Conservation (phyloP, 2,329 filamentous ascomycete genomes). For the Hawksworthiomyces lignivorus region DNA sequence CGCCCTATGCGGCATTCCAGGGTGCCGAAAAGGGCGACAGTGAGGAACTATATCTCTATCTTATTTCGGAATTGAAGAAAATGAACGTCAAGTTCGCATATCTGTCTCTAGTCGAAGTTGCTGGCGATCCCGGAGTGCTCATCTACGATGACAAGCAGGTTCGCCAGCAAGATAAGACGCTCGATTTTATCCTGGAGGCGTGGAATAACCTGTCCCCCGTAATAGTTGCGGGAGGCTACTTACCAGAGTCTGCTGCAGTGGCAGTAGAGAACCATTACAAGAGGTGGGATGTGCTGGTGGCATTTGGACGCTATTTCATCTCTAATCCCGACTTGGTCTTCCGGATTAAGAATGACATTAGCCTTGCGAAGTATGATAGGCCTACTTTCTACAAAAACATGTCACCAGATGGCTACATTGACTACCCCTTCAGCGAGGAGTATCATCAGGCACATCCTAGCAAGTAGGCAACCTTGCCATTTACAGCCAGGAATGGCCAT, state of each 20-base stretch:
- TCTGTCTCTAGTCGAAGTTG: constrained; percentile 48
- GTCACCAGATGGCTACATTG: constrained; percentile 29
- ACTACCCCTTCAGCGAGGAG: constrained; percentile 27
- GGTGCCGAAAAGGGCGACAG: constrained; percentile 41
- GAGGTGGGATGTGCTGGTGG: constrained; percentile 23
- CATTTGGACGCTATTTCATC: constrained; percentile 34
- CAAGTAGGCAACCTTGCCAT: too few species aligned
- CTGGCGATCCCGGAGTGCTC: constrained; percentile 26
- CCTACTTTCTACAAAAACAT: constrained; percentile 30
- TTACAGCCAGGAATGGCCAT: too few species aligned
- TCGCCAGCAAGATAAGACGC: constrained; percentile 24
- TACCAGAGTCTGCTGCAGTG: constrained; percentile 16
- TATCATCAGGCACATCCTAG: constrained; percentile 10
- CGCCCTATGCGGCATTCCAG: constrained; percentile 49
- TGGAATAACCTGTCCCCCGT: constrained; percentile 23
- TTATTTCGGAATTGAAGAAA: constrained; percentile 4
- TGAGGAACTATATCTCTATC: constrained; percentile 1
- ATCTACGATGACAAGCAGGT: constrained; percentile 30
- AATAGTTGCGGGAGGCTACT: constrained; percentile 24
- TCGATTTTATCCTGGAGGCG: constrained; percentile 23
- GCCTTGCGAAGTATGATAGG: constrained; percentile 28
- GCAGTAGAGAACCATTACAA: constrained; percentile 21
- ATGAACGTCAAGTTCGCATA: constrained; percentile 36
- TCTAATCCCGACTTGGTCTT: constrained; percentile 38
- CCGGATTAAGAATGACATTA: constrained; percentile 28